These are phyloP conservation scores for Epichloe sylvatica DNA, from an alignment of 2,329 filamentous ascomycete genomes.

Conservation along the genomic window DNA sequence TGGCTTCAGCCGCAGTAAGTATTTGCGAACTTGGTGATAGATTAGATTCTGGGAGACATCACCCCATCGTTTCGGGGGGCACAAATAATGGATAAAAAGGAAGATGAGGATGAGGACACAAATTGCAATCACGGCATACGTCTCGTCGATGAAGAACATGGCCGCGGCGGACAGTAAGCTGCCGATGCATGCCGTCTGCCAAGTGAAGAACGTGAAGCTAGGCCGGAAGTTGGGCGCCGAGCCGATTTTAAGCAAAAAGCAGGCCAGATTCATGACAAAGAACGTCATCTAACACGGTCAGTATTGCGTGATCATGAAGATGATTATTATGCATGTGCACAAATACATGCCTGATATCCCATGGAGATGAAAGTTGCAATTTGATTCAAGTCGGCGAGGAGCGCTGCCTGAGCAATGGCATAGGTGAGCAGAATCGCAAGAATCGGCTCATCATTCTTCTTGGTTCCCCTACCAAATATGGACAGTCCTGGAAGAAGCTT, in stretches of 20 bases:
- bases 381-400: conserved; percentile 73
- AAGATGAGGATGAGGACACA: conserved; percentile 64
- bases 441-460: conserved; percentile 58
- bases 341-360: conserved; percentile 53
- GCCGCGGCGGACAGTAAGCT: conserved; percentile 62
- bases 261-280: conserved; percentile 75
- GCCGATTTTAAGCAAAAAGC: conserved; percentile 72
- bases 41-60: conserved; percentile 83
- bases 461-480: conserved; percentile 60
- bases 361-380: conserved; percentile 85
- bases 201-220: conserved; percentile 79
- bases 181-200: conserved; percentile 65
- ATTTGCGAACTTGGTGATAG: conserved; percentile 75
- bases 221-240: conserved; percentile 82
- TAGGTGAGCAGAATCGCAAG: conserved; percentile 67
- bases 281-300: conserved; percentile 57
- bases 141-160: conserved; percentile 83
- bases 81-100: conserved; percentile 70
- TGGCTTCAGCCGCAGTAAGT: conserved; percentile 65
- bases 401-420: conserved; percentile 59
- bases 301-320: background rate
- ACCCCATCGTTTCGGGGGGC: conserved; percentile 77
- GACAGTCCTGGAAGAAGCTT: conserved; percentile 62
- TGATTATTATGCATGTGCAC: too few relatives aligned
- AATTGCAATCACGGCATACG: conserved; percentile 65